A percentile compares a stretch with the other conserved stretches of the same genome.
These are phyloP conservation scores for Pseudopyrenochaeta lycopersici DNA, from an alignment of 2,329 filamentous ascomycete genomes.

Conservation along the genomic window DNA sequence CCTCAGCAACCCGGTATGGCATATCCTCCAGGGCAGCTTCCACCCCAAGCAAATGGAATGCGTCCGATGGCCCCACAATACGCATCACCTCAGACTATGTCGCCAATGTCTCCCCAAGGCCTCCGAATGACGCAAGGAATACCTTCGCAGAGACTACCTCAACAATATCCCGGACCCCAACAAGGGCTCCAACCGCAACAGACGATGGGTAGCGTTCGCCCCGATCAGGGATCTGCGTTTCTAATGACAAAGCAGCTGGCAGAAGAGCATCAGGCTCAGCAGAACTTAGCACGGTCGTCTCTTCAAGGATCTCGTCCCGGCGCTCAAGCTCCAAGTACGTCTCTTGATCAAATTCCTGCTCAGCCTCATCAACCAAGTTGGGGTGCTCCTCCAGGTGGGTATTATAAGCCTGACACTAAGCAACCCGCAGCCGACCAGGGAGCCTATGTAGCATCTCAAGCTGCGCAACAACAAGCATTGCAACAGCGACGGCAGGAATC, in stretches of 20 bases:
- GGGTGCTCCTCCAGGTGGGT: constrained; percentile 28
- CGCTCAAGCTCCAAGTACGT: constrained; percentile 2
- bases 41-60: constrained; percentile 24
- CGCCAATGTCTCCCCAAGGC: constrained; percentile 17
- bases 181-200: constrained; percentile 11
- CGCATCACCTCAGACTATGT: constrained; percentile 16
- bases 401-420: constrained; percentile 32
- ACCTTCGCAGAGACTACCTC: constrained; percentile 19
- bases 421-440: constrained; percentile 16
- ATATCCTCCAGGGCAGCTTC: constrained; percentile 21
- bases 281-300: constrained; percentile 7
- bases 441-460: constrained; percentile 24
- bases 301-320: constrained; percentile 9
- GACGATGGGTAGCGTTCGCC: constrained; percentile 3
- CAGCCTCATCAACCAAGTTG: constrained; percentile 14
- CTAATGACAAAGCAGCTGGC: constrained; percentile 30
- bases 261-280: constrained; percentile 27
- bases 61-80: constrained; percentile 22
- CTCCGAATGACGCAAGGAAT: constrained; percentile 9
- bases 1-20: constrained; percentile 27
- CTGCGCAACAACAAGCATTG: constrained; percentile 19
- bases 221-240: constrained; percentile 33
- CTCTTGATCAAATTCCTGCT: constrained; percentile 11
- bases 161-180: constrained; percentile 17
- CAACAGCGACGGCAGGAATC: constrained; percentile 18